Percentiles rank a stretch among this genome's conserved stretches.
These are phyloP conservation scores for Skeletonema tropicum DNA, from an alignment of 108 stramenopile genomes.

Conservation along the genomic window DNA sequence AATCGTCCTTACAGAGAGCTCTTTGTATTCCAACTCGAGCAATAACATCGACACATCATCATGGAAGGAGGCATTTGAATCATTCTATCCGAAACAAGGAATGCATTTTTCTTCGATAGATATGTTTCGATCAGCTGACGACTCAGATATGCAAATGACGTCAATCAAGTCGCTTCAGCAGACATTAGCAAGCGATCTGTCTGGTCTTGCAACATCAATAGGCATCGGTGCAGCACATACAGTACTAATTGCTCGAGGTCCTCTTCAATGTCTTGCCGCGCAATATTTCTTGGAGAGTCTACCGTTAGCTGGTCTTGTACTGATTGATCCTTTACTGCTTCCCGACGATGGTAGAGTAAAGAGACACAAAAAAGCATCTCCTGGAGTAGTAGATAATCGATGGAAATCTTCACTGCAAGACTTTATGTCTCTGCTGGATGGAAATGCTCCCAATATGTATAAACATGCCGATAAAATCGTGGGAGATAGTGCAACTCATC, in stretches of 20 bases:
- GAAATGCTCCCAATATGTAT: background rate
- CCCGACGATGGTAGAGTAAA: constrained; percentile 38
- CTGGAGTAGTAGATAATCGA: background rate
- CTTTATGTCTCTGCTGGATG: constrained; percentile 28
- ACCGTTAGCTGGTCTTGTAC: constrained; percentile 48
- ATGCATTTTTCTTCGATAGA: constrained; percentile 11
- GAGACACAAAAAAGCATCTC: background rate
- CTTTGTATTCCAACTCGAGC: background rate
- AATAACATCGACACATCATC: background rate
- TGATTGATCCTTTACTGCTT: constrained; percentile 47
- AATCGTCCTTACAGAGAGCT: constrained; percentile 17
- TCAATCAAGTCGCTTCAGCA: constrained; percentile 7
- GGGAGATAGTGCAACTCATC: constrained; percentile 4
- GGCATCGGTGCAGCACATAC: constrained; percentile 30
- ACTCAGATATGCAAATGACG: background rate
- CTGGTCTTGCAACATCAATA: background rate
- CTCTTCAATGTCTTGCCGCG: constrained; percentile 44
- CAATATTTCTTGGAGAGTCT: constrained; percentile 55
- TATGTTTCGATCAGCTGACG: background rate
- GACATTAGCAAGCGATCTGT: background rate
- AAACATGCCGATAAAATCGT: background rate
- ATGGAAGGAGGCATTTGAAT: constrained; percentile 1
- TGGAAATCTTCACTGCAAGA: constrained; percentile 30
- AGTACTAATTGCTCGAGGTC: constrained; percentile 39
- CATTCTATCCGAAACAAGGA: constrained; percentile 4